Base-by-base conservation (phyloP, 257 asterid species). In the Apocynum venetum region DNA sequence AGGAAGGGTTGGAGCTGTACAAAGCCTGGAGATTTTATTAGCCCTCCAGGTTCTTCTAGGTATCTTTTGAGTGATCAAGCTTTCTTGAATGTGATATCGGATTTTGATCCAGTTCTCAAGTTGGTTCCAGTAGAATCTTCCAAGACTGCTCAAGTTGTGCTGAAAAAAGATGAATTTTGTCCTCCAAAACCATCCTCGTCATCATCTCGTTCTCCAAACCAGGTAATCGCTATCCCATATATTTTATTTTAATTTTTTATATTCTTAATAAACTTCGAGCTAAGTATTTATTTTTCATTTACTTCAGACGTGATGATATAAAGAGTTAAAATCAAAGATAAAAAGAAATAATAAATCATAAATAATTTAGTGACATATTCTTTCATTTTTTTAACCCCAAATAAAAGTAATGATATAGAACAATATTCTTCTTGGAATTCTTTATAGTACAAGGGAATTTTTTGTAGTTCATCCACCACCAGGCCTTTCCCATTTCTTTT, bases 41-140 rank as follows among this genome's bases (percentile, higher is more conserved):
- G 90, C 47, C 98, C 98, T 2, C 91, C 91, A 6, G 92, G 92
- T 8, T 95, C 98, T 0, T 85, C 94, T 1, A 78, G 98, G 68
- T 90, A 89, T 48, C 72, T 91, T 80, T 63, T 94, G 88, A 84
- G 91, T 77, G 94, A 92, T 75, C 83, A 82, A 67, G 84, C 81
- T 63, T 49, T 85, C 71, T 49, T 82, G 52, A 82, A 82, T 41
- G 80, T 76, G 57, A 63, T 78, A 6, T 78, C 94, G 19, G 90
- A 87, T 77, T 66, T 80, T 59, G 89, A 83, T 36, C 84, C 86
- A n/a, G 53, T 77, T 78, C 52, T 73, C 3, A 68, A 83, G 8
- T 10, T 67, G 57, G 74, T 73, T 68, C 60, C 81, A 1, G 72
- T 78, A 69, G 86, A 81, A 69, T 41, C 53, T 55, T 60, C 78